These are phyloP conservation scores for Puccinia triticina DNA, from an alignment of 1,284 basidiomycete genomes.

Conservation along the genomic window DNA sequence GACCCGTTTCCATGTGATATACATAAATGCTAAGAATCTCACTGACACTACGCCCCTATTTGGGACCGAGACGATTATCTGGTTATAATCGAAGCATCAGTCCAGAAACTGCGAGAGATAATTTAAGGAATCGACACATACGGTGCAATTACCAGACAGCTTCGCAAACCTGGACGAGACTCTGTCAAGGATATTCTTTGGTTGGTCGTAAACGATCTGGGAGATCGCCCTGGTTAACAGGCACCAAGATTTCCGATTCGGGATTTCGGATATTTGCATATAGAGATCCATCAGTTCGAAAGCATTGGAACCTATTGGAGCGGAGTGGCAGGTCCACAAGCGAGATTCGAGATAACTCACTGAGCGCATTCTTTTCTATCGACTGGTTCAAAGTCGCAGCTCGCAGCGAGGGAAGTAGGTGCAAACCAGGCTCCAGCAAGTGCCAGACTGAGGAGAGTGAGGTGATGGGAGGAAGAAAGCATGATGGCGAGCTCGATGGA, in stretches of 20 bases:
- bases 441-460: neutral
- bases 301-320: too few species aligned
- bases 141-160: neutral
- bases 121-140: neutral
- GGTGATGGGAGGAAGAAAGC: neutral
- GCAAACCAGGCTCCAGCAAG: conserved; percentile 9
- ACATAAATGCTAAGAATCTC: neutral
- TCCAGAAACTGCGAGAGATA: too few species aligned
- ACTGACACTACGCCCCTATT: neutral
- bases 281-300: neutral
- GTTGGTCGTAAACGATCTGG: neutral
- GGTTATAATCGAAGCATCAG: neutral
- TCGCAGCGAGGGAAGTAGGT: neutral
- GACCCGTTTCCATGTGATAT: too few species aligned
- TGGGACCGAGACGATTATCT: neutral
- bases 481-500: neutral
- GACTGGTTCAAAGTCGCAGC: neutral
- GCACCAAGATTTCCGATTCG: neutral
- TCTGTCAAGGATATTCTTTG: neutral
- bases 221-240: neutral
- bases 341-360: neutral
- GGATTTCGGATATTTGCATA: neutral
- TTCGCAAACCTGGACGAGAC: neutral
- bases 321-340: neutral
- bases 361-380: neutral